Base-by-base conservation (phyloP, 2,329 filamentous ascomycete species). In the Venturia aucupariae region DNA sequence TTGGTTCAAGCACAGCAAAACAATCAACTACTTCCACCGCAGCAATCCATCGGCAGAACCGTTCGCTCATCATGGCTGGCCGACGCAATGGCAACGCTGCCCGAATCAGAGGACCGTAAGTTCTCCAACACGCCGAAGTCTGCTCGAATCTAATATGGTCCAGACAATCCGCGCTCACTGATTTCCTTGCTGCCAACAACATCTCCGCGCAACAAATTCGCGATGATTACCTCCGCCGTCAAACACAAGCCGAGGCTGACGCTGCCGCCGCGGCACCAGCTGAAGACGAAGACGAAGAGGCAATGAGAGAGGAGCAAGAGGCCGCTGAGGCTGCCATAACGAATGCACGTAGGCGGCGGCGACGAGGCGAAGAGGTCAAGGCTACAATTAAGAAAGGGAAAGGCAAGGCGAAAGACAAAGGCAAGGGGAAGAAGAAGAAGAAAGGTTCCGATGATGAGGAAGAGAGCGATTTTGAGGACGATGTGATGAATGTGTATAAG, bases 151-250 rank as follows among this genome's bases (percentile, higher is more conserved):
- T 57, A n/a, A 27, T 44, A 4, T 55, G n/a, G 44, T 57, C 46
- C 15, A 82, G 80, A 38, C 86, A 86, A 68, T 88, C 85, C 65
- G 86, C 86, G 15, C 76, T 89, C 70, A 89, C 86, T 7, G 85
- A 88, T 71, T 89, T 88, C 69, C 76, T 88, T 63, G 86, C 86
- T 60, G 84, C 87, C 2, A 86, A 90, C 73, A 90, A 90, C 70
- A 91, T 91, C 68, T 90, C 84, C 27, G 85, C 85, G 3, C 78
- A 79, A 63, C 83, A 86, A 69, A 87, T 88, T 66, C 80, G 82
- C 57, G 77, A 83, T 68, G 84, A 85, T 62, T 84, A 85, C 70
- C 79, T 80, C 66, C 81, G 85, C 42, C 70, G 81, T 24, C 65
- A 59, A 17, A 44, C 42, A 6, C 63, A 64, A 35, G 75, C 76